Evolutionary conservation across 2,329 filamentous ascomycete species (phyloP).

Genomic region (Stagonosporopsis rhizophila): DNA sequence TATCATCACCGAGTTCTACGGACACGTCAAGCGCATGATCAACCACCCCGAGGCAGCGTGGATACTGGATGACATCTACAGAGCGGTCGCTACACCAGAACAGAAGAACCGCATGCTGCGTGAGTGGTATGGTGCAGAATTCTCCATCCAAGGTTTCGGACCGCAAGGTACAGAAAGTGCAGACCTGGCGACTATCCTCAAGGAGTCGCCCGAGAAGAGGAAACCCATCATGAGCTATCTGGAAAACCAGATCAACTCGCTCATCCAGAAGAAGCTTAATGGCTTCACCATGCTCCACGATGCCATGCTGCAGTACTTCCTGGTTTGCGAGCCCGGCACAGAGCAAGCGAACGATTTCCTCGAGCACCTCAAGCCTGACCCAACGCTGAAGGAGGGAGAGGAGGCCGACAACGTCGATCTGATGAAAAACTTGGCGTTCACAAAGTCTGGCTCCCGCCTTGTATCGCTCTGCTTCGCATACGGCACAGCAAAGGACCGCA

Average conservation of each 20-base stretch:
- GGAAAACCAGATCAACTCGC: conserved; percentile 84
- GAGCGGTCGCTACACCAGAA: conserved; percentile 81
- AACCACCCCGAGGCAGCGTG: conserved; percentile 96
- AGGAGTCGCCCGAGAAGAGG: conserved; percentile 82
- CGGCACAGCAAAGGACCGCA: conserved; percentile 90
- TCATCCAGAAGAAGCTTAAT: conserved; percentile 95
- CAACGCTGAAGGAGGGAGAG: conserved; percentile 69
- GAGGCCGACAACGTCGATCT: conserved; percentile 65
- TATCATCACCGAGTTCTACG: conserved; percentile 94
- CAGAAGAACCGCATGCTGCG: conserved; percentile 86
- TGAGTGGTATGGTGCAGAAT: conserved; percentile 97
- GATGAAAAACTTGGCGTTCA: conserved; percentile 95
- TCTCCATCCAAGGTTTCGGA: conserved; percentile 73
- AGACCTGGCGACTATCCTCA: conserved; percentile 78
- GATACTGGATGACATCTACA: conserved; percentile 97
- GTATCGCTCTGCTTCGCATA: conserved; percentile 83
- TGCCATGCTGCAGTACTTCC: conserved; percentile 96
- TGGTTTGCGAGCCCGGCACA: conserved; percentile 76
- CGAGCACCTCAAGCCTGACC: conserved; percentile 89
- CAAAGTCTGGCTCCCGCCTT: conserved; percentile 82
- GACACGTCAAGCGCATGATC: conserved; percentile 88
- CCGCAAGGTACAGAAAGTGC: conserved; percentile 60
- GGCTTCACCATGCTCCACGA: conserved; percentile 98
- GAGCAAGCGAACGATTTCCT: conserved; percentile 87
- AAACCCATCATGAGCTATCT: conserved; percentile 85